Conservation (phyloP, 805 yeast species). For the Yarrowia sp. region DNA sequence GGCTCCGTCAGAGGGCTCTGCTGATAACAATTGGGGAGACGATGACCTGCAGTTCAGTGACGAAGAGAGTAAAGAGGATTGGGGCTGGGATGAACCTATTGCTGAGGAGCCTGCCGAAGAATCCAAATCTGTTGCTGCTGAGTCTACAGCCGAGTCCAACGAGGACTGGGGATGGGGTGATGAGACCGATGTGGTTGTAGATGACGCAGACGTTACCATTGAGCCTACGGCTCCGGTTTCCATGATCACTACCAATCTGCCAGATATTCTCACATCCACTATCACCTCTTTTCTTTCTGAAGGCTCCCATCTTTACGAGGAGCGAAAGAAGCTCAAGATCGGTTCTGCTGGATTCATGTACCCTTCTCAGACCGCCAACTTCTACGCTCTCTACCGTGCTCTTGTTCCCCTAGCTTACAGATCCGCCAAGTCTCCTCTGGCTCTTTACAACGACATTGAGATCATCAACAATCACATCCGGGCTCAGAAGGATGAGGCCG, state of each 20-base stretch:
- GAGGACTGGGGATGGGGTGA: conserved; percentile 47
- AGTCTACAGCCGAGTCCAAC: conserved; percentile 12
- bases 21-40: conserved; percentile 40
- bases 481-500: conserved; percentile 41
- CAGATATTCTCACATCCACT: conserved; percentile 30
- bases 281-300: conserved; percentile 39
- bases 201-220: neutral
- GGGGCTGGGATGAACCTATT: conserved; percentile 27
- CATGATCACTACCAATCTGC: conserved; percentile 30
- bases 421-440: conserved; percentile 21
- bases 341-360: conserved; percentile 35
- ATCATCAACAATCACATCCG: conserved; percentile 10
- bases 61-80: conserved; percentile 28
- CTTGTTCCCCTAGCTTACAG: conserved; percentile 42
- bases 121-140: conserved; percentile 28
- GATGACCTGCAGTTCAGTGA: conserved; percentile 44
- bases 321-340: conserved; percentile 11
- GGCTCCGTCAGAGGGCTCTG: conserved; percentile 21
- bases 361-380: conserved; percentile 39
- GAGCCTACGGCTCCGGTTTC: neutral
- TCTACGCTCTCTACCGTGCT: conserved; percentile 44
- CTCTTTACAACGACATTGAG: conserved; percentile 38
- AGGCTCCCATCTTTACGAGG: conserved; percentile 27
- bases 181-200: conserved; percentile 36
- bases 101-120: conserved; percentile 38